Percentiles rank a stretch among this genome's conserved stretches.
These are phyloP conservation scores for Telfairia occidentalis DNA, from an alignment of 331 rosid species.

Conservation along the genomic window DNA sequence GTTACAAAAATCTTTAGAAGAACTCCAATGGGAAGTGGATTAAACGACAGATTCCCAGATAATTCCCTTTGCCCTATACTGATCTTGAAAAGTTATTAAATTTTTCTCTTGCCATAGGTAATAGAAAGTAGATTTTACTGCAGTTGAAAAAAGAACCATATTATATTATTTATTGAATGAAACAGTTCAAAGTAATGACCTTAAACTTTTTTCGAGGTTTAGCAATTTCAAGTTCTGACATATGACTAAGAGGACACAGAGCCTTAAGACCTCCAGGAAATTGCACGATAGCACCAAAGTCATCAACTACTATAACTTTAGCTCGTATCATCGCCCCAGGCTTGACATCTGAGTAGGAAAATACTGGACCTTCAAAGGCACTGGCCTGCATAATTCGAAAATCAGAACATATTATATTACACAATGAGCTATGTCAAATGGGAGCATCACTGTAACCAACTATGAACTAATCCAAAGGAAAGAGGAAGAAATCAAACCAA, in stretches of 20 bases:
- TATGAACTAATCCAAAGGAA: neutral
- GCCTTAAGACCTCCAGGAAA: conserved; percentile 98
- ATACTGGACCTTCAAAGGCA: conserved; percentile 73
- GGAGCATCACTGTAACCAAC: neutral
- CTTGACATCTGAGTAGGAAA: conserved; percentile 79
- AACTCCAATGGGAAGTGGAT: neutral
- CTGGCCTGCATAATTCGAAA: conserved; percentile 46
- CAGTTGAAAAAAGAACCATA: neutral
- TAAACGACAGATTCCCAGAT: neutral
- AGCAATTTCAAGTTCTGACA: conserved; percentile 92
- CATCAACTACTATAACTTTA: conserved; percentile 64
- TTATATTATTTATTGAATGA: neutral
- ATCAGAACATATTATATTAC: neutral
- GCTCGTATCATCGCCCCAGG: conserved; percentile 89
- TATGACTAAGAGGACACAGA: conserved; percentile 80
- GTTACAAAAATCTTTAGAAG: neutral
- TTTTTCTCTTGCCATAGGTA: neutral
- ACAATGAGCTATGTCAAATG: neutral
- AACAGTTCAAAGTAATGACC: conserved; percentile 33
- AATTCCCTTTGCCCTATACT: neutral
- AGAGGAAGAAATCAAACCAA: neutral
- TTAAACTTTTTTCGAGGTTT: conserved; percentile 79
- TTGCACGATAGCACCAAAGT: conserved; percentile 86
- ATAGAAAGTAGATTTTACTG: neutral
- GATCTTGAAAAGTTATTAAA: neutral